Percentiles rank a stretch among this genome's conserved stretches.
Evolutionary conservation across 345 rosid species (phyloP).

Genomic region (Cardamine occulta): DNA sequence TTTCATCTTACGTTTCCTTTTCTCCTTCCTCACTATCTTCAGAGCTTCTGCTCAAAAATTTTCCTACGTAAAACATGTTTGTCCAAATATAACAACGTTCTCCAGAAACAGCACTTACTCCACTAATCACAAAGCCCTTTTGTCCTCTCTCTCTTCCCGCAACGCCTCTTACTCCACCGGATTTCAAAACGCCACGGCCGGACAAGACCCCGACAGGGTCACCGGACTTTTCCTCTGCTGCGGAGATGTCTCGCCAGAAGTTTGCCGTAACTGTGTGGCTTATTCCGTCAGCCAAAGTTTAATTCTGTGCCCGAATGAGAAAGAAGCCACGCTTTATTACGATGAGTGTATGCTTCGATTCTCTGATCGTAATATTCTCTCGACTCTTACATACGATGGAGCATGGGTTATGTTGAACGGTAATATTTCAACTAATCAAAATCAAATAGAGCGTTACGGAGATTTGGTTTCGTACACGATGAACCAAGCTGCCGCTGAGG

Average conservation of each 20-base stretch:
- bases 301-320: conserved; percentile 36
- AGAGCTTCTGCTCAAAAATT: too few species aligned
- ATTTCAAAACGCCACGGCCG: conserved; percentile 44
- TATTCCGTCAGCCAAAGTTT: not conserved
- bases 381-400: not conserved
- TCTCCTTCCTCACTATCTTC: too few species aligned
- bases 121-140: conserved; percentile 23
- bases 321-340: conserved; percentile 18
- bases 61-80: not conserved
- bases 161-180: conserved; percentile 27
- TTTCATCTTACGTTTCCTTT: too few species aligned
- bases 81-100: not conserved
- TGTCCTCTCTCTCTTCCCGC: conserved; percentile 13
- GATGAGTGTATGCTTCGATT: conserved; percentile 51
- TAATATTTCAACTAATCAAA: not conserved
- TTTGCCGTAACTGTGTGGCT: conserved; percentile 46
- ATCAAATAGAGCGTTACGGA: not conserved
- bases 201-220: conserved; percentile 23
- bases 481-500: not conserved
- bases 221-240: conserved; percentile 54
- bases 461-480: conserved; percentile 5
- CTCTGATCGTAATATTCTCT: conserved; percentile 31
- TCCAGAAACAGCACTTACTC: conserved; percentile 21
- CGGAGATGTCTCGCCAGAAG: conserved; percentile 17
- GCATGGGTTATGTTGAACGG: too few species aligned